Base-by-base conservation (phyloP, 176 grass and related monocot species). In the Avena atlantica region DNA sequence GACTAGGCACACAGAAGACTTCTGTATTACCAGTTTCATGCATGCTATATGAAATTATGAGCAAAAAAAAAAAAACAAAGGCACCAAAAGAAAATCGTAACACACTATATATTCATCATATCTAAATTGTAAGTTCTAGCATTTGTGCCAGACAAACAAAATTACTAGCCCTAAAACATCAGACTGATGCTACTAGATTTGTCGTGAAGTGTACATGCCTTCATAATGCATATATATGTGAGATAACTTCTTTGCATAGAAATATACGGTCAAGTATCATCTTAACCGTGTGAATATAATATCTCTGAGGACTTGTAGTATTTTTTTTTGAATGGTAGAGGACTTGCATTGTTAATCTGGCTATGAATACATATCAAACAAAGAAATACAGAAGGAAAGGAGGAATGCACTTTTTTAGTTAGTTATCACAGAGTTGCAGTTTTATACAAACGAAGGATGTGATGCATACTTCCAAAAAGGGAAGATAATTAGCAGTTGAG, bases 381-480 rank as follows among this genome's bases (percentile, higher is more conserved):
- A 67, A 67, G 24, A 8, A 31, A 67, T 1, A 8, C 12, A 67
- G 5, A 36, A 17, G 13, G 25, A 65, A 65, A 37, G 6, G 6
- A 34, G 5, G 2, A 27, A 7, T 63, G 21, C 60, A 1, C 11
- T 79, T 53, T 49, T 53, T 49, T 37, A 23, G 34, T 56, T 67
- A 13, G 47, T 85, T 80, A 75, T 20, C 21, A 25, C 29, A 78
- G 62, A 56, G 34, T 65, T 79, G 1, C 27, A 84, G 47, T 19
- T 57, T 83, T 57, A 23, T 3, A 64, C 21, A 73, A 64, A 72
- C 16, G 7, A 78, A 34, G 11, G n/a, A 58, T 60, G 52, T 5
- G 37, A 57, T 52, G 23, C 63, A 44, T 69, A 60, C n/a, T 57
- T 86, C 42, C 42, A 85, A 81, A 81, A 68, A 69, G 10, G 58